Percentiles rank a stretch among this genome's conserved stretches.
These are phyloP conservation scores for Boeremia exigua DNA, from an alignment of 2,329 filamentous ascomycete genomes.

Conservation along the genomic window DNA sequence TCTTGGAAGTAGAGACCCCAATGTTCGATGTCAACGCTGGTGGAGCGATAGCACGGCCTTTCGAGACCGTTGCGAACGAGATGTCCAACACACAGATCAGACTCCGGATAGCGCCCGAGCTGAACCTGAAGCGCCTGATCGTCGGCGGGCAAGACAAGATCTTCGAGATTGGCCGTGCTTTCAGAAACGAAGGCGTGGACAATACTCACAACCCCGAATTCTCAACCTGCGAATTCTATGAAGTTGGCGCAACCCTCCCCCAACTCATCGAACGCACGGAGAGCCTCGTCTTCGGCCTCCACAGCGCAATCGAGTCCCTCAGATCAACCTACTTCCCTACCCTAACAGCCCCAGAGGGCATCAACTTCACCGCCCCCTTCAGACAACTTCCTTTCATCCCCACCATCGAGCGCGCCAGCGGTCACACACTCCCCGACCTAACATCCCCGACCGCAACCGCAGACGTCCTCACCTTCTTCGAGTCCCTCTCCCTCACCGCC, in stretches of 20 bases:
- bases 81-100: slow-evolving; percentile 74
- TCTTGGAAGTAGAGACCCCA: slow-evolving; percentile 89
- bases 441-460: slow-evolving; percentile 60
- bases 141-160: slow-evolving; percentile 87
- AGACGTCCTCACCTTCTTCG: slow-evolving; percentile 64
- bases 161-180: slow-evolving; percentile 91
- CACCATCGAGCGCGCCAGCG: slow-evolving; percentile 72
- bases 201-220: slow-evolving; percentile 95
- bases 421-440: slow-evolving; percentile 66
- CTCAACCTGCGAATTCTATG: slow-evolving; percentile 96
- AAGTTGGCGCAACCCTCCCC: slow-evolving; percentile 77
- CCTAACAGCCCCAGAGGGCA: slow-evolving; percentile 51
- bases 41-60: slow-evolving; percentile 87
- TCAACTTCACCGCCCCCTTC: slow-evolving; percentile 66
- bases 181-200: slow-evolving; percentile 81
- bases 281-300: slow-evolving; percentile 61
- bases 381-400: slow-evolving; percentile 82
- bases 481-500: slow-evolving; percentile 55
- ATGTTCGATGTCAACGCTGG: slow-evolving; percentile 82
- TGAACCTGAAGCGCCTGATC: slow-evolving; percentile 92
- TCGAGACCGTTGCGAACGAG: slow-evolving; percentile 79
- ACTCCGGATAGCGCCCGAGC: slow-evolving; percentile 88
- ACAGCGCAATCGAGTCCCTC: slow-evolving; percentile 55
- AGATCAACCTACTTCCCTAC: slow-evolving; percentile 38
- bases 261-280: slow-evolving; percentile 80